Base-by-base conservation (phyloP, 352 stramenopile genomes). In the Globisporangium irregulare region DNA sequence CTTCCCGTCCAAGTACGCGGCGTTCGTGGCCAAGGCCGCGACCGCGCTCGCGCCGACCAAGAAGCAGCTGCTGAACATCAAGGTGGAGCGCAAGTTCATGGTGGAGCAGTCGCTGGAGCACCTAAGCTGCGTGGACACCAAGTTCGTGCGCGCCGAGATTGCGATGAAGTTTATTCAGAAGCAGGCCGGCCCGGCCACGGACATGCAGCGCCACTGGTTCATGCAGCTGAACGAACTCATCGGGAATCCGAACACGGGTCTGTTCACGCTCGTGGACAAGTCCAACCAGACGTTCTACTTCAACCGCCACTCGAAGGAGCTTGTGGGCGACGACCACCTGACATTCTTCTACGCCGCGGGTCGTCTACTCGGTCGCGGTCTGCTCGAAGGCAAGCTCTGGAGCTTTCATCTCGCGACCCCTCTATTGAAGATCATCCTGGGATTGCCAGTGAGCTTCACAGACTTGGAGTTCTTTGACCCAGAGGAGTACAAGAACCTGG, bases 131-230 rank as follows among this genome's bases (percentile, higher is more conserved):
- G 32, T 36, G 32, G 32, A 36, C 32, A 36, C 32, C 32, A 36
- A 36, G 32, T 36, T 36, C 32, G 32, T 4, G 32, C 32, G 32
- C 8, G 32, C 32, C 32, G 32, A 36, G 32, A 36, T 36, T 4
- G 32, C 32, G 32, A 36, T 36, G 32, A 36, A 36, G 32, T 36
- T 36, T 4, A 36, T 36, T 4, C 32, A 36, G 32, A 36, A 36
- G 8, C 32, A 36, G 32, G 32, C 32, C 32, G 32, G 32, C 32
- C 32, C 32, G 5, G 32, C 32, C 32, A 36, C 32, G 32, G 32
- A 9, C 32, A 53, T 53, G 46, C 20, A 95, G 70, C 82, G 90
- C 8, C 87, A 96, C 70, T 97, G 91, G 91, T 95, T 95, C 68
- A 76, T 84, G 63, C 78, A 96, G 55, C 66, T 96, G 0, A 90